Evolutionary conservation across 2,329 filamentous ascomycete genomes (phyloP).

Genomic region (Ophiostoma piceae): DNA sequence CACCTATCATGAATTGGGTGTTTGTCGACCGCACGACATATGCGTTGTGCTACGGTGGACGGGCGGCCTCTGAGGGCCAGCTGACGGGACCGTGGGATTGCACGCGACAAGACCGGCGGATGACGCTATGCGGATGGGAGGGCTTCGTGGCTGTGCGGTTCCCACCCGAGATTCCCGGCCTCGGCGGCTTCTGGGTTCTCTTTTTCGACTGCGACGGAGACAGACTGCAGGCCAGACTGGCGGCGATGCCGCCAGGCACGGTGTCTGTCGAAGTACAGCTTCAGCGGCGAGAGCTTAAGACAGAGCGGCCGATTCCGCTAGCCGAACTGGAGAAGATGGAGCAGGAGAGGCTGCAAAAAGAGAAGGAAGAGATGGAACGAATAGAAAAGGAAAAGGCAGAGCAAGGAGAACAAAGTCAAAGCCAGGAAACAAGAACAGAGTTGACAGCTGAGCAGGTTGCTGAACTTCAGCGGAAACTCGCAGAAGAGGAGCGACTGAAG

Average conservation of each 20-base stretch:
- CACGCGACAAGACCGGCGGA: constrained; percentile 47
- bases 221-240: constrained; percentile 41
- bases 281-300: constrained; percentile 44
- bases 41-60: constrained; percentile 44
- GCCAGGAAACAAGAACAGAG: background rate
- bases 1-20: constrained; percentile 49
- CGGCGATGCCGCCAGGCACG: constrained; percentile 36
- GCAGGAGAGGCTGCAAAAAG: background rate
- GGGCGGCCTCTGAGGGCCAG: constrained; percentile 40
- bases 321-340: background rate
- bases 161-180: constrained; percentile 30
- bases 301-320: constrained; percentile 17
- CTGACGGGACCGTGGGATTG: constrained; percentile 48
- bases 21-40: constrained; percentile 44
- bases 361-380: background rate
- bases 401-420: background rate
- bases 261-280: constrained; percentile 53
- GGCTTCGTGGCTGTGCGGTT: constrained; percentile 43
- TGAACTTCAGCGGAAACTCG: background rate
- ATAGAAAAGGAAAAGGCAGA: background rate
- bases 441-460: background rate
- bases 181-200: constrained; percentile 41
- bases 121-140: constrained; percentile 47
- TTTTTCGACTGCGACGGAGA: constrained; percentile 47
- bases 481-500: background rate